A percentile compares a stretch with the other conserved stretches of the same genome.
These are phyloP conservation scores for Phyllosticta paracitricarpa DNA, from an alignment of 2,329 filamentous ascomycete genomes.

Conservation along the genomic window DNA sequence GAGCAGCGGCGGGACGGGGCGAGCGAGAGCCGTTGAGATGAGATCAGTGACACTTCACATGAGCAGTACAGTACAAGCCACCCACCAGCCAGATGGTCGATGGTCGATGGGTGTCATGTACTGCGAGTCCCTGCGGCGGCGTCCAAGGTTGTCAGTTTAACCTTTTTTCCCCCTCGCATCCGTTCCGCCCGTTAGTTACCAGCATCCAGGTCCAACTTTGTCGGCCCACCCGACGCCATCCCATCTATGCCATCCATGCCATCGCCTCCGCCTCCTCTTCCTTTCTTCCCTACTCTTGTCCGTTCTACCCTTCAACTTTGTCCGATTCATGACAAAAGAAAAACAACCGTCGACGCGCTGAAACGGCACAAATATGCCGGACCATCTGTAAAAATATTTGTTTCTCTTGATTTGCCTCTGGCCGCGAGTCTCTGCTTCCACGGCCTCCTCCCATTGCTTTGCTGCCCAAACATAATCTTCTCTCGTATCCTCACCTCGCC, in stretches of 20 bases:
- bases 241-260: background rate
- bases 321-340: background rate
- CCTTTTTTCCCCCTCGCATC: background rate
- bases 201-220: background rate
- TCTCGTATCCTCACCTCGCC: background rate
- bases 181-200: background rate
- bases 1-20: slow-evolving; percentile 1
- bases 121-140: background rate
- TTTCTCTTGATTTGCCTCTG: background rate
- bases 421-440: background rate
- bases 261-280: background rate
- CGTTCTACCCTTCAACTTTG: background rate
- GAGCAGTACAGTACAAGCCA: background rate
- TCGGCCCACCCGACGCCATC: background rate
- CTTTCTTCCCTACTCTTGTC: background rate
- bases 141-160: background rate
- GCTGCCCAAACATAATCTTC: background rate
- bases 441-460: background rate
- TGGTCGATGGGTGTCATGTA: background rate
- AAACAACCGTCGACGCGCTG: background rate
- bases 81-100: background rate
- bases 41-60: background rate
- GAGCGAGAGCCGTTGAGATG: background rate
- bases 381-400: background rate
- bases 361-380: background rate